Evolutionary conservation across 106 monocot species (phyloP).

Genomic region (Cymbidium sinense): DNA sequence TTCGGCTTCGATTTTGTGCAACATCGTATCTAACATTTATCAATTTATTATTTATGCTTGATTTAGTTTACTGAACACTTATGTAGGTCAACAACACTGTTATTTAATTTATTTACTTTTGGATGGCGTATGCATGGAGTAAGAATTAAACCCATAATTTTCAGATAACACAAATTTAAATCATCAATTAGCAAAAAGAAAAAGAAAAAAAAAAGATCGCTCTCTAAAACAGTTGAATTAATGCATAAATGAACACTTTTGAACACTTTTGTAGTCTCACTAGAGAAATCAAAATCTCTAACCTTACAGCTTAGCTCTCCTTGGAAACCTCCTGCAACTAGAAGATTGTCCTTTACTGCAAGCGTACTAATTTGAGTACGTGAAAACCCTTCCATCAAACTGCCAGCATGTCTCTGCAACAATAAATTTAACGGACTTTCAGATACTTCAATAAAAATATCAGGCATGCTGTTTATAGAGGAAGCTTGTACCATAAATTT

Average conservation of each 20-base stretch:
- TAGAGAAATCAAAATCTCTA: background rate
- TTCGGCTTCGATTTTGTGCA: too few relatives aligned
- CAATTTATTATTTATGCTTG: too few relatives aligned
- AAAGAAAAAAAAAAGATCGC: background rate
- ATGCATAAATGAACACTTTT: background rate
- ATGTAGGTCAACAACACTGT: too few relatives aligned
- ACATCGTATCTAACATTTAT: too few relatives aligned
- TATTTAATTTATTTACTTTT: background rate
- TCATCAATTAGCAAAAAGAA: background rate
- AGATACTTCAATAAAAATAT: background rate
- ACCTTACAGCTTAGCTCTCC: slow-evolving; percentile 40
- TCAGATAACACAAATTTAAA: background rate
- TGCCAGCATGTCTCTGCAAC: slow-evolving; percentile 23
- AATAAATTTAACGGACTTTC: background rate
- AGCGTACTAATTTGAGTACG: slow-evolving; percentile 42
- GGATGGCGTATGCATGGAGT: background rate
- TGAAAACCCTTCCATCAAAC: slow-evolving; percentile 33
- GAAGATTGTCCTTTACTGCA: slow-evolving; percentile 31
- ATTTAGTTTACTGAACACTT: too few relatives aligned
- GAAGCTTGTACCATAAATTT: background rate
- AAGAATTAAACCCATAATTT: background rate
- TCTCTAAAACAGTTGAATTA: background rate
- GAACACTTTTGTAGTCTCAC: background rate
- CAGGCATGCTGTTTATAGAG: background rate
- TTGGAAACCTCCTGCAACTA: slow-evolving; percentile 40